Evolutionary conservation across 202 grass and related monocot genomes (phyloP).

Genomic region (Bolboschoenoplectus hybrid): DNA sequence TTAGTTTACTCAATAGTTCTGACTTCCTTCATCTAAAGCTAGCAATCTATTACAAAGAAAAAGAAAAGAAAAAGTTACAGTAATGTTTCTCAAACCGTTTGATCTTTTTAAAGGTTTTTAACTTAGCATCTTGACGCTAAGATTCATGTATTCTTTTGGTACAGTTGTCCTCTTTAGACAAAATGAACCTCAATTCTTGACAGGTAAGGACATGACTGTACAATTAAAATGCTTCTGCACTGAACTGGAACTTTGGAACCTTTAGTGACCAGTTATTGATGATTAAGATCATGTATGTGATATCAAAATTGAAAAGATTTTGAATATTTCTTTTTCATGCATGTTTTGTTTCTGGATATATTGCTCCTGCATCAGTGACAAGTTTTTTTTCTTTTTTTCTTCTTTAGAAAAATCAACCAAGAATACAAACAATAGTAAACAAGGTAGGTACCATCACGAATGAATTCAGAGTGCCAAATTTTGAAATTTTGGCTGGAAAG

Average conservation of each 20-base stretch:
- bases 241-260: not conserved
- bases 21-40: too few relatives aligned
- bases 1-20: too few relatives aligned
- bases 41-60: too few relatives aligned
- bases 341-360: not conserved
- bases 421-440: slow-evolving; percentile 90
- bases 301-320: not conserved
- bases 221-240: not conserved
- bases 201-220: not conserved
- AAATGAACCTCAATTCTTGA: not conserved
- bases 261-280: not conserved
- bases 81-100: too few relatives aligned
- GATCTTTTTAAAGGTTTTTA: too few relatives aligned
- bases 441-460: slow-evolving; percentile 97
- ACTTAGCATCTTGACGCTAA: too few relatives aligned
- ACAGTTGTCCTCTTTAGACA: too few relatives aligned
- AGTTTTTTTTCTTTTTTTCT: not conserved
- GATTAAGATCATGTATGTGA: not conserved
- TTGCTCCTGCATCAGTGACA: not conserved
- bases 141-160: too few relatives aligned
- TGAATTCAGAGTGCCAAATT: slow-evolving; percentile 87
- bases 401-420: slow-evolving; percentile 85
- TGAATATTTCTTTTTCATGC: not conserved
- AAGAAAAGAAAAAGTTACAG: too few relatives aligned
- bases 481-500: slow-evolving; percentile 88